Base-by-base conservation (phyloP, 2,329 filamentous ascomycete genomes). In the Neofusicoccum kwambonambiense region DNA sequence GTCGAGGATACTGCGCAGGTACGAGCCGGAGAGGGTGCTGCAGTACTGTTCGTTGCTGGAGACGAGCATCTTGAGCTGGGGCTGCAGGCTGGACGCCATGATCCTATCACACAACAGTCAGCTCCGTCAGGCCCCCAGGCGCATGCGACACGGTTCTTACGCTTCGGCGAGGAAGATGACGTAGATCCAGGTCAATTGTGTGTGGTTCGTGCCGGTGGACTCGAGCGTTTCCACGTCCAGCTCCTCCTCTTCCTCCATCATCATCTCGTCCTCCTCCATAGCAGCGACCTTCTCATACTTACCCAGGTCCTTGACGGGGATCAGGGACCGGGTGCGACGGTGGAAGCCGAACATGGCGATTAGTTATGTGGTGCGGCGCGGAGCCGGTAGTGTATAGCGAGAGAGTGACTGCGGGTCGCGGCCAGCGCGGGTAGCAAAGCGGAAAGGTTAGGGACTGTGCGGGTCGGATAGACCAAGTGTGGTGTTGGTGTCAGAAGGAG, bases 91-190 rank as follows among this genome's bases (percentile, higher is more conserved):
- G n/a, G 80, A 80, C 31, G 80, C 77, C 77, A 82, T 81, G 69
- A 82, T 80, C 42, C 76, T 78, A 61, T 37, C 34, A 6, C 50
- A 22, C 8, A 12, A 50, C 17, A 47, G 54, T 65, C 34, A 65
- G 57, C 51, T 17, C 34, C 3, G 11, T 3, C 19, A 27, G 13
- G n/a, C 13, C 4, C 27, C 27, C 27, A 31, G 15, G 41, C 13
- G 57, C 2, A 49, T 9, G 34, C 44, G 50, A 34, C n/a, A 27
- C 13, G 22, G 34, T 15, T 13, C 76, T 57, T 73, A 78, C 74
- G 80, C 80, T 73, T 82, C 81, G 6, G 80, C 80, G n/a, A 83
- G 73, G 64, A 81, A 81, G 31, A 82, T 69, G 31, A 81, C 70
- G 68, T 81, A 82, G 52, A 82, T 78, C 67, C 82, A 72, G 62